Evolutionary conservation across 441 rosid species (phyloP).

Genomic region (Sinapis alba): DNA sequence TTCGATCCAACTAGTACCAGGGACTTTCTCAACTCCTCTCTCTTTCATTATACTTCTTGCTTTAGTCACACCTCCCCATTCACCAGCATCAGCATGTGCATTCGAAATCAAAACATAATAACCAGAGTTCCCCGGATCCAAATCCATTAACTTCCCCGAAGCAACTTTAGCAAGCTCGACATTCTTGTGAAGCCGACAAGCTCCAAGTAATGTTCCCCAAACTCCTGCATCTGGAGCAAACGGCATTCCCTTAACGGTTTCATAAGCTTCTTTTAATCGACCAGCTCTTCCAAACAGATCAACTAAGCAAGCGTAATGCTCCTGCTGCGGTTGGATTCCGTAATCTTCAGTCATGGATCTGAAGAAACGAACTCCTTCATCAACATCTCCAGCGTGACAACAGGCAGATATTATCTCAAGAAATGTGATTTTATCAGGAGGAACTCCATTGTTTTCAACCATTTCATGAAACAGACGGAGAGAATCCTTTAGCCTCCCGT

Average conservation of each 20-base stretch:
- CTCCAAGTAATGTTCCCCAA: constrained; percentile 80
- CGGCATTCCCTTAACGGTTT: constrained; percentile 63
- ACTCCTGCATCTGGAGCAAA: constrained; percentile 68
- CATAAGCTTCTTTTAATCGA: constrained; percentile 61
- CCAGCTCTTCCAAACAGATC: constrained; percentile 86
- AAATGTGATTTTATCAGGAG: constrained; percentile 79
- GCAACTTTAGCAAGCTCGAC: constrained; percentile 70
- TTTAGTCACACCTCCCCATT: constrained; percentile 57
- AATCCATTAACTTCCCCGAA: constrained; percentile 57
- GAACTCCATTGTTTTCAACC: constrained; percentile 49
- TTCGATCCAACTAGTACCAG: constrained; percentile 77
- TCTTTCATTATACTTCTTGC: constrained; percentile 75
- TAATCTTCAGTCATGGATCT: constrained; percentile 65
- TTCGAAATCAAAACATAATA: constrained; percentile 69
- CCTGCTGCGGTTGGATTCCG: constrained; percentile 65
- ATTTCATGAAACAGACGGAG: constrained; percentile 55
- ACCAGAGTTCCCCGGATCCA: constrained; percentile 80
- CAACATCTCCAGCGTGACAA: constrained; percentile 71
- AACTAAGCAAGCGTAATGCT: constrained; percentile 79
- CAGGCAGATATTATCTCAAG: constrained; percentile 71
- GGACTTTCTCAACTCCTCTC: constrained; percentile 67
- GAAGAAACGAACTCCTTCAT: constrained; percentile 60
- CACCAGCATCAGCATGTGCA: constrained; percentile 70
- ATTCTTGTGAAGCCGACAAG: constrained; percentile 64
- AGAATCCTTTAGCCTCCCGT: constrained; percentile 60